phyloP scores from a whole-genome alignment of 2,329 filamentous ascomycete species.

The Huntiella bhutanensis region DNA sequence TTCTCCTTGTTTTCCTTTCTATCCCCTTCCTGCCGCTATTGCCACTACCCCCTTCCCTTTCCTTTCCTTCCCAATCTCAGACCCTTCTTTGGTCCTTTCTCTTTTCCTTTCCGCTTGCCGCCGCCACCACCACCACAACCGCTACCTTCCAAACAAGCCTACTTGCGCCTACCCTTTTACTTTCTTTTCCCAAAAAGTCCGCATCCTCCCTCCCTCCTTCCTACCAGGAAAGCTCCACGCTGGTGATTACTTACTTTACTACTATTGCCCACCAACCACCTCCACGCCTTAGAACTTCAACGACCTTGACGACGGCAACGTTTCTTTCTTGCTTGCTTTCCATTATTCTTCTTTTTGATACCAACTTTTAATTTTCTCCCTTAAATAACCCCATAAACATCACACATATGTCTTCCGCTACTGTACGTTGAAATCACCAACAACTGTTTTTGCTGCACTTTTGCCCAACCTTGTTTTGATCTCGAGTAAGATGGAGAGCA shows the following conservation, averaged over 20 bases:
- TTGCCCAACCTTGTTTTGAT: neutral
- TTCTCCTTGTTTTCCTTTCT: neutral
- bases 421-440: conserved; percentile 16
- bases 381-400: conserved; percentile 6
- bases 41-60: conserved; percentile 1
- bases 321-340: conserved; percentile 7
- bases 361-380: conserved; percentile 11
- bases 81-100: neutral
- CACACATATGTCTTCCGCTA: conserved; percentile 19
- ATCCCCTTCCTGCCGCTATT: neutral
- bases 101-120: neutral
- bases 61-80: conserved; percentile 3
- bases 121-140: neutral
- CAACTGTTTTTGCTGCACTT: neutral
- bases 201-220: conserved; percentile 4
- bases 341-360: conserved; percentile 3
- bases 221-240: conserved; percentile 10
- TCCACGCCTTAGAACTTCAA: conserved; percentile 2
- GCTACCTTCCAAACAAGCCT: neutral
- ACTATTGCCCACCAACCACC: too few species aligned
- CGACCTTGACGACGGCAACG: conserved; percentile 9
- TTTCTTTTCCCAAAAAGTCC: conserved; percentile 1
- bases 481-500: too few species aligned
- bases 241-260: conserved; percentile 9
- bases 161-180: neutral